Percentiles rank a stretch among this genome's conserved stretches.
Conservation (phyloP, 75 land plant genomes). For the Azolla pinnata region DNA sequence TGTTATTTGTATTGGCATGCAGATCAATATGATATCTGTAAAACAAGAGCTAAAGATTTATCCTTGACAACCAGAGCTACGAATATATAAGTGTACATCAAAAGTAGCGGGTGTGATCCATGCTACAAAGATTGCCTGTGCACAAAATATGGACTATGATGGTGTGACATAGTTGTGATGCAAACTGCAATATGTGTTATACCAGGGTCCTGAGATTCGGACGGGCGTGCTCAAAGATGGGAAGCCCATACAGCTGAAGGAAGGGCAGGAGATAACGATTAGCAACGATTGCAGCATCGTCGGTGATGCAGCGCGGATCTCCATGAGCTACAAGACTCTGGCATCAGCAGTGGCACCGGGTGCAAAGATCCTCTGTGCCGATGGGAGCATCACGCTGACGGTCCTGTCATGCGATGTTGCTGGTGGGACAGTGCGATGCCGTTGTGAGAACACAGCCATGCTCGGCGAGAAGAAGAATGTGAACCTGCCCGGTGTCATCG, state of each 20-base stretch:
- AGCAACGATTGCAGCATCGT: slow-evolving; percentile 16
- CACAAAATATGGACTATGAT: too few relatives aligned
- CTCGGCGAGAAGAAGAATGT: slow-evolving; percentile 34
- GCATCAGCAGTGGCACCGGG: slow-evolving; percentile 19
- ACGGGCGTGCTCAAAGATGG: slow-evolving; percentile 27
- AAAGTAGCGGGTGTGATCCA: too few relatives aligned
- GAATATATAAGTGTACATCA: too few relatives aligned
- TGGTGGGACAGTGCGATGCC: slow-evolving; percentile 17
- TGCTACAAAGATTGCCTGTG: too few relatives aligned
- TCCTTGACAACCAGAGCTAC: too few relatives aligned
- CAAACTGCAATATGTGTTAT: too few relatives aligned
- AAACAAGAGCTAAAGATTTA: too few relatives aligned
- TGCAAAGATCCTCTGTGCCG: slow-evolving; percentile 16
- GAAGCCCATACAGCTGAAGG: slow-evolving; percentile 16
- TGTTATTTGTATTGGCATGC: too few relatives aligned
- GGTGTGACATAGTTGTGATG: too few relatives aligned
- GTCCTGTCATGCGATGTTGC: slow-evolving; percentile 17
- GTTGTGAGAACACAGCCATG: slow-evolving; percentile 29
- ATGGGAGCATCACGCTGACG: slow-evolving; percentile 22
- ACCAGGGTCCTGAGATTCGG: slow-evolving; percentile 29
- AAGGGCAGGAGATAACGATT: slow-evolving; percentile 18
- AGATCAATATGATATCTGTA: too few relatives aligned
- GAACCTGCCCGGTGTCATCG: slow-evolving; percentile 27
- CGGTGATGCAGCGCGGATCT: slow-evolving; percentile 20
- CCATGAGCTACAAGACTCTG: slow-evolving; percentile 26